Base-by-base conservation (phyloP, 306 rosid genomes). In the Astragalus membranaceus region DNA sequence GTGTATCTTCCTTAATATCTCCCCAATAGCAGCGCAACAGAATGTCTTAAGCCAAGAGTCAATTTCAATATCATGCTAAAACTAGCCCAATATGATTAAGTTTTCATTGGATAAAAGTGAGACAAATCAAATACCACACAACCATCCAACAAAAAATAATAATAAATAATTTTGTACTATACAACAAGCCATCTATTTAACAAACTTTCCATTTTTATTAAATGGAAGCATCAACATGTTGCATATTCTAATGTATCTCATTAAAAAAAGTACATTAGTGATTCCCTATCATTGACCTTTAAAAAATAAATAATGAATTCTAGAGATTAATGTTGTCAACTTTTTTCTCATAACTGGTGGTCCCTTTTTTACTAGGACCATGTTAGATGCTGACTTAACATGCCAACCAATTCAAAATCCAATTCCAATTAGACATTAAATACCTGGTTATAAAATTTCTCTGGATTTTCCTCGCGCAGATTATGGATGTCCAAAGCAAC, bases 401-500 rank as follows among this genome's bases (percentile, higher is more conserved):
- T 42, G 68, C 44, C 67, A 64, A 44, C 29, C 39, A 55, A 23
- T 15, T 64, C 69, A 56, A 72, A 67, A 58, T 41, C 26, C 56
- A 49, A 64, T 56, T 39, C 30, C 26, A 67, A 30, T 44, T 75
- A 56, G 51, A 69, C 53, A 43, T 55, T 41, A 56, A 11, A 65
- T 80, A 94, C 99, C 99, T 95, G 99, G 79, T 95, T 95, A 79
- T 89, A 95, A 69, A 95, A 95, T 83, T 89, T 95, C 44, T 91
- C 99, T 14, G 99, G 99, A 81, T 95, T 95, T 80, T 95, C 99
- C 83, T 95, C 99, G 55, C 99, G 91, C 58, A 95, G 74, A 81
- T 91, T 95, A 87, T 95, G 97, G 75, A 95, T 95, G 79, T 95
- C 99, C 78, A 95, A 81, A 82, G 97, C 97, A 84, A 95, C 99